Conservation (phyloP, 805 yeast genomes). For the Candida wancherniae region DNA sequence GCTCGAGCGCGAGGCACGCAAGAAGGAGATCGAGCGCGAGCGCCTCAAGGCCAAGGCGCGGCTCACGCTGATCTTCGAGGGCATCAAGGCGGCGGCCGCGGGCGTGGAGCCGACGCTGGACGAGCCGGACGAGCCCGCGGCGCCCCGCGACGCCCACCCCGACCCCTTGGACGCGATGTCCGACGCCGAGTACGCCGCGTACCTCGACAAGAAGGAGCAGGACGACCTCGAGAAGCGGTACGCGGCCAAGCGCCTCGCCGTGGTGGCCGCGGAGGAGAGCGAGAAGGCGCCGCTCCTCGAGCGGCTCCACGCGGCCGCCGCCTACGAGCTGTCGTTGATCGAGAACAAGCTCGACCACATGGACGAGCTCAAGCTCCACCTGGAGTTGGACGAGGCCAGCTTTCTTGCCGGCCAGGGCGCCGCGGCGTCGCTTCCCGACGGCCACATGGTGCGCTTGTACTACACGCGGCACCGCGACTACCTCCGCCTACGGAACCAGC, state of each 20-base stretch:
- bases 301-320: slow-evolving; percentile 18
- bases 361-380: slow-evolving; percentile 26
- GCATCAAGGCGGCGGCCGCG: slow-evolving; percentile 27
- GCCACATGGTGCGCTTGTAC: slow-evolving; percentile 22
- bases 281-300: slow-evolving; percentile 20
- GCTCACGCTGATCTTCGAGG: slow-evolving; percentile 42
- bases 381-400: slow-evolving; percentile 21
- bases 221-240: slow-evolving; percentile 21
- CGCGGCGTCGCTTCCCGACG: slow-evolving; percentile 1
- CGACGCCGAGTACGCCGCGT: slow-evolving; percentile 27
- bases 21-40: slow-evolving; percentile 44
- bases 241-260: slow-evolving; percentile 5
- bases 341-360: slow-evolving; percentile 32
- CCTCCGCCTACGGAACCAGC: slow-evolving; percentile 32
- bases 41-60: slow-evolving; percentile 45
- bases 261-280: slow-evolving; percentile 14
- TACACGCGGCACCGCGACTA: slow-evolving; percentile 42
- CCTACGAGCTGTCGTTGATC: slow-evolving; percentile 36
- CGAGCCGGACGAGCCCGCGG: slow-evolving; percentile 11
- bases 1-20: slow-evolving; percentile 48
- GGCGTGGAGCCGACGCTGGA: slow-evolving; percentile 11
- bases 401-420: no score
- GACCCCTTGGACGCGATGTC: slow-evolving; percentile 8
- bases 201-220: slow-evolving; percentile 13
- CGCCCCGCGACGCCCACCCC: neutral